Conservation (phyloP, 2,329 filamentous ascomycete species). For the Bipolaris bicolor region DNA sequence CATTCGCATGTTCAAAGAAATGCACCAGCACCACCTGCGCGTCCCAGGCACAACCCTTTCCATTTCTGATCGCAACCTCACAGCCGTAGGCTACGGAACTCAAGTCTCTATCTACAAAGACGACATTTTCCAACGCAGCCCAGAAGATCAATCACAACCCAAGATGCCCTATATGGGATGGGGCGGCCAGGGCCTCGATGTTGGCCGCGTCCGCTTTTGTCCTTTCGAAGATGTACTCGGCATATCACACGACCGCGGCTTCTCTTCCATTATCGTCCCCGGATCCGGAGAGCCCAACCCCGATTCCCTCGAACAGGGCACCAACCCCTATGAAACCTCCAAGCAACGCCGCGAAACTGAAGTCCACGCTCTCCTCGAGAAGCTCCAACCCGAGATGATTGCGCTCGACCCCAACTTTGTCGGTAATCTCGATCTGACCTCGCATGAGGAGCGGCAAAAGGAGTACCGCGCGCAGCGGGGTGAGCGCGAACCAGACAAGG, state of each 20-base stretch:
- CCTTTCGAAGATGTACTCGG: constrained; percentile 94
- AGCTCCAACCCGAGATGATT: constrained; percentile 96
- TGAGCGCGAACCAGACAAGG: constrained; percentile 64
- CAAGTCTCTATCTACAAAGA: constrained; percentile 84
- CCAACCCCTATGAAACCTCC: constrained; percentile 89
- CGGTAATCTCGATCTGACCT: constrained; percentile 82
- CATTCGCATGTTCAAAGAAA: constrained; percentile 89
- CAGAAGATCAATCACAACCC: constrained; percentile 70
- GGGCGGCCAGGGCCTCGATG: constrained; percentile 81
- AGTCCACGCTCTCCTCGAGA: constrained; percentile 88
- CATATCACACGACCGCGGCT: constrained; percentile 81
- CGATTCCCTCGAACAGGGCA: constrained; percentile 78
- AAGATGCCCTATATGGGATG: constrained; percentile 91
- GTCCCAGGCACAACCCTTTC: constrained; percentile 82
- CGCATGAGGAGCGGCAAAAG: constrained; percentile 74
- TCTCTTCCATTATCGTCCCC: constrained; percentile 87
- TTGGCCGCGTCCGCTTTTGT: constrained; percentile 88
- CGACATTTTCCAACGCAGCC: constrained; percentile 79
- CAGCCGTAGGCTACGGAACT: constrained; percentile 90
- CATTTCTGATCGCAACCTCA: constrained; percentile 87
- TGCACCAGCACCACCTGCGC: constrained; percentile 85
- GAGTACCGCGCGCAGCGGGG: constrained; percentile 75
- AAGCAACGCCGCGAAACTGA: constrained; percentile 94
- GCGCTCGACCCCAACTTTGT: constrained; percentile 91
- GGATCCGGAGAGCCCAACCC: constrained; percentile 97